Conservation (phyloP, 371 early-diverging fungal genomes). For the Apophysomyces ossiformis region DNA sequence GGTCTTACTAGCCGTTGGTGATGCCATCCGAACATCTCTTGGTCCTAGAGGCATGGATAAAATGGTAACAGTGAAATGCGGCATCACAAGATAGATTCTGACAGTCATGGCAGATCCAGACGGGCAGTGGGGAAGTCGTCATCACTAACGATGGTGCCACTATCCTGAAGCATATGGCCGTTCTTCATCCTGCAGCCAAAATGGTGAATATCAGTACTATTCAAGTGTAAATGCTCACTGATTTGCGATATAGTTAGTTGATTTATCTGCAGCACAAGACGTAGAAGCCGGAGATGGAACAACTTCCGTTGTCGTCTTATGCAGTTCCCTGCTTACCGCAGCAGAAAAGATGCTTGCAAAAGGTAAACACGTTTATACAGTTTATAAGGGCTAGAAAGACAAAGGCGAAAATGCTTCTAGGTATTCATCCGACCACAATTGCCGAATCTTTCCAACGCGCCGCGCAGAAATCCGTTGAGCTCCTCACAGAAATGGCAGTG, state of each 20-base stretch:
- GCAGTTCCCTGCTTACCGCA: conserved; percentile 87
- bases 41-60: conserved; percentile 99
- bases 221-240: neutral
- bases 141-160: conserved; percentile 99
- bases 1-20: conserved; percentile 81
- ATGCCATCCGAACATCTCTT: conserved; percentile 95
- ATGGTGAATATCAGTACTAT: conserved; percentile 67
- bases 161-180: conserved; percentile 97
- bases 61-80: conserved; percentile 70
- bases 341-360: conserved; percentile 88
- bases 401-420: conserved; percentile 24
- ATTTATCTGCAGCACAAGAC: conserved; percentile 98
- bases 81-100: neutral
- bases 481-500: conserved; percentile 86
- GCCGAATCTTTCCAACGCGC: conserved; percentile 94
- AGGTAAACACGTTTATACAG: conserved; percentile 49
- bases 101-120: conserved; percentile 75
- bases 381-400: too few species aligned
- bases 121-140: conserved; percentile 88
- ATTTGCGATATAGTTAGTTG: conserved; percentile 72
- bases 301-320: conserved; percentile 97
- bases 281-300: conserved; percentile 99
- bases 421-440: conserved; percentile 97
- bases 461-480: conserved; percentile 81
- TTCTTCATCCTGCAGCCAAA: conserved; percentile 97